A percentile compares a stretch with the other conserved stretches of the same genome.
Conservation (phyloP, 805 yeast species). For the Yarrowia sp. region DNA sequence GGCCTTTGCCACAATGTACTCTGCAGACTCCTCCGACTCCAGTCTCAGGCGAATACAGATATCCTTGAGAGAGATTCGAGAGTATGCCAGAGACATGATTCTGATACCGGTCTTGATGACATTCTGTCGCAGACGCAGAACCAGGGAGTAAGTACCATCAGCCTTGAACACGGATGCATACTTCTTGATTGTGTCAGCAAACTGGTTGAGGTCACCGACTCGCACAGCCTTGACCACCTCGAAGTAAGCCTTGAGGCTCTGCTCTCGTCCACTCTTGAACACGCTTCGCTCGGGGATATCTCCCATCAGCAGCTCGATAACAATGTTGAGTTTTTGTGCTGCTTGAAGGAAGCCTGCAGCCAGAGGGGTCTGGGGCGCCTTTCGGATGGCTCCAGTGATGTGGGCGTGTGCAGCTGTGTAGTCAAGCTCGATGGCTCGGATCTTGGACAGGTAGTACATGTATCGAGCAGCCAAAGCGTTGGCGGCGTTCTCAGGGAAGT, state of each 20-base stretch:
- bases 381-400: constrained; percentile 91
- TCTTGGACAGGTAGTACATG: constrained; percentile 84
- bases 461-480: constrained; percentile 90
- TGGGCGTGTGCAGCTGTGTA: constrained; percentile 87
- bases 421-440: constrained; percentile 86
- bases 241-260: constrained; percentile 74
- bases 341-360: constrained; percentile 86
- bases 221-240: constrained; percentile 89
- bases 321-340: constrained; percentile 80
- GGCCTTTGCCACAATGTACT: constrained; percentile 93
- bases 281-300: constrained; percentile 88
- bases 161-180: constrained; percentile 59
- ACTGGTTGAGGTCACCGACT: constrained; percentile 80
- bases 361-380: constrained; percentile 85
- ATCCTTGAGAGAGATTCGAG: constrained; percentile 85
- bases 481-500: constrained; percentile 82
- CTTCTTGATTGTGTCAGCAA: constrained; percentile 63
- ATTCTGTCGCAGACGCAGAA: constrained; percentile 87
- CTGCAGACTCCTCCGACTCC: constrained; percentile 94
- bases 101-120: constrained; percentile 97
- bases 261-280: constrained; percentile 57
- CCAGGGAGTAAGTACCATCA: constrained; percentile 81
- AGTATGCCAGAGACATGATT: constrained; percentile 85
- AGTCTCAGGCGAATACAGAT: constrained; percentile 87
- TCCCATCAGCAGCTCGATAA: constrained; percentile 91